These are phyloP conservation scores for Verruconis gallopava DNA, from an alignment of 2,329 filamentous ascomycete species.

Conservation along the genomic window DNA sequence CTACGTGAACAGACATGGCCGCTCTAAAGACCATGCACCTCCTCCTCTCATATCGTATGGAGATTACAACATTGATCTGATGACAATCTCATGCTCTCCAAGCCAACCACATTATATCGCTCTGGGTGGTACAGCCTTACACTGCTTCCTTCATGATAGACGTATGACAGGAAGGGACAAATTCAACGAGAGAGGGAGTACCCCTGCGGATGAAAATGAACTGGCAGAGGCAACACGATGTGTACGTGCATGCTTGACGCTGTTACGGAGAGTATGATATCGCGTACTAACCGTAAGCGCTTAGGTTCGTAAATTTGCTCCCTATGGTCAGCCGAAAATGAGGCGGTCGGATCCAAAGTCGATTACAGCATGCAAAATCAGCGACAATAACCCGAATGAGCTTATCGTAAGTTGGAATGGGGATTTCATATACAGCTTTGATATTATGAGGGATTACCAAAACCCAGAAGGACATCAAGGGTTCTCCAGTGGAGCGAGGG, in stretches of 20 bases:
- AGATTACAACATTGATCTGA: slow-evolving; percentile 48
- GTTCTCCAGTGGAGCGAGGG: background rate
- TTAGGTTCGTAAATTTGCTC: slow-evolving; percentile 52
- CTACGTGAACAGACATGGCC: background rate
- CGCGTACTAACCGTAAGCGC: too few species aligned
- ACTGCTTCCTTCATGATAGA: slow-evolving; percentile 56
- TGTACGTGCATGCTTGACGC: too few species aligned
- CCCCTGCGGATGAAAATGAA: slow-evolving; percentile 35
- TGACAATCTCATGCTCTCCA: slow-evolving; percentile 54
- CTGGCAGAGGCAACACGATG: slow-evolving; percentile 50
- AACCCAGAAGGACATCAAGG: slow-evolving; percentile 2
- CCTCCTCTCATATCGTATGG: slow-evolving; percentile 56
- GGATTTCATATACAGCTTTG: slow-evolving; percentile 54
- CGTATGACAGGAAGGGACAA: slow-evolving; percentile 52
- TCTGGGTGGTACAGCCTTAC: slow-evolving; percentile 52
- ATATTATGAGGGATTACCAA: slow-evolving; percentile 41
- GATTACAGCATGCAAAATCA: slow-evolving; percentile 60
- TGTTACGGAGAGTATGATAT: too few species aligned
- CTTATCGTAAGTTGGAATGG: slow-evolving; percentile 57
- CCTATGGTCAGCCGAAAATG: slow-evolving; percentile 43
- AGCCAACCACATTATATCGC: slow-evolving; percentile 59
- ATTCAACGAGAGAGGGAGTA: slow-evolving; percentile 38
- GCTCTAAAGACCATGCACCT: slow-evolving; percentile 30
- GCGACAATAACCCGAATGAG: slow-evolving; percentile 54
- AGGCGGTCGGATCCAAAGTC: slow-evolving; percentile 40